Base-by-base conservation (phyloP, 2,329 filamentous ascomycete genomes). In the Dactylellina parvicollis region DNA sequence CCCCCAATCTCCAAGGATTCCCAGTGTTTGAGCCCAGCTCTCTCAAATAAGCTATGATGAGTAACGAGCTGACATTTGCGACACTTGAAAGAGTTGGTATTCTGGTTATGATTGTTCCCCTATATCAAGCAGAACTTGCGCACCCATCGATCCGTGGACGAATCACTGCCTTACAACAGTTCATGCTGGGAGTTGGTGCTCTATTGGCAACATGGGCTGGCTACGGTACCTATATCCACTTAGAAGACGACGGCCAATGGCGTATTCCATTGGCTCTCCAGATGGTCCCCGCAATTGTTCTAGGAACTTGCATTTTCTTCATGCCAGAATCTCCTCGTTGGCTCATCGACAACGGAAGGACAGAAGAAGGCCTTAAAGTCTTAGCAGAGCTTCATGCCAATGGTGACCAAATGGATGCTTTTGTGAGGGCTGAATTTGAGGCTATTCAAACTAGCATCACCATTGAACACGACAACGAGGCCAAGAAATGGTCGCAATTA, bases 41-140 rank as follows among this genome's bases (percentile, higher is more conserved):
- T n/a, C n/a, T n/a, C n/a, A n/a, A n/a, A n/a, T n/a, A n/a, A n/a
- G n/a, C n/a, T n/a, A n/a, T n/a, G n/a, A n/a, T n/a, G n/a, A n/a
- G n/a, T n/a, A n/a, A n/a, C n/a, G n/a, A n/a, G n/a, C n/a, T n/a
- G n/a, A n/a, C n/a, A n/a, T n/a, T n/a, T n/a, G n/a, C n/a, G n/a
- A n/a, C n/a, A n/a, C n/a, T n/a, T n/a, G n/a, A n/a, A n/a, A 84
- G 86, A 75, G 85, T 89, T 57, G 87, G 87, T 8, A 82, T 87
- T 61, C 81, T 89, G 5, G 84, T 84, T 75, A 89, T 88, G 86
- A 86, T 89, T 74, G 82, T 89, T 36, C 87, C 90, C 1, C 80
- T 93, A 0, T 94, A 92, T 79, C 91, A 93, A 79, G 90, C 89
- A 20, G 91, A 95, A 78, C 84, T 94, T 22, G 88, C 89, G 2